Conservation (phyloP, 2,329 filamentous ascomycete species). For the Neofusicoccum ribis region DNA sequence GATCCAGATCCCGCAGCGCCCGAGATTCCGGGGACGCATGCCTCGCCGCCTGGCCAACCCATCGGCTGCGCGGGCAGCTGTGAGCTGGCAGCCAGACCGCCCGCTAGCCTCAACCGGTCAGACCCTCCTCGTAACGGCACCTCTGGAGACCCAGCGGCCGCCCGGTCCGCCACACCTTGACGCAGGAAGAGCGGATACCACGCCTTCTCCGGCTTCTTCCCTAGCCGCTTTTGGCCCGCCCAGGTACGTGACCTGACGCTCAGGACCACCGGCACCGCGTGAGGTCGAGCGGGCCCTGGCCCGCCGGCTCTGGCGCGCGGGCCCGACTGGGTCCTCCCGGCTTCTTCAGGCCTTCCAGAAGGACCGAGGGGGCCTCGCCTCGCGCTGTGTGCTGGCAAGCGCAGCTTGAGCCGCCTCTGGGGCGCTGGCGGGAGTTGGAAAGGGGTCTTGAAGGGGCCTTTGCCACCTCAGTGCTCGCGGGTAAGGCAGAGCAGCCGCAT, state of each 20-base stretch:
- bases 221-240: slow-evolving; percentile 1
- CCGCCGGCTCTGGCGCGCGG: not conserved
- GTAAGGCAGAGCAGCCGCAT: slow-evolving; percentile 18
- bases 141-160: not conserved
- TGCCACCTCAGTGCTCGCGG: slow-evolving; percentile 19
- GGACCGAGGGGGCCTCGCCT: slow-evolving; percentile 19
- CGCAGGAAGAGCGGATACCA: slow-evolving; percentile 11
- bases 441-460: slow-evolving; percentile 19
- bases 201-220: not conserved
- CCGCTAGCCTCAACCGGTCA: slow-evolving; percentile 16
- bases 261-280: slow-evolving; percentile 5
- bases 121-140: slow-evolving; percentile 1
- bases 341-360: slow-evolving; percentile 18
- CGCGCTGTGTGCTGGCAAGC: slow-evolving; percentile 19
- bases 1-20: slow-evolving; percentile 4
- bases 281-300: not conserved
- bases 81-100: slow-evolving; percentile 15
- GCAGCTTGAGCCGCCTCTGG: slow-evolving; percentile 10
- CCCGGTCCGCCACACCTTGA: slow-evolving; percentile 12
- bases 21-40: slow-evolving; percentile 13
- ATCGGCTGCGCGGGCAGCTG: slow-evolving; percentile 8
- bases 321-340: slow-evolving; percentile 17
- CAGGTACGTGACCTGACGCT: slow-evolving; percentile 5
- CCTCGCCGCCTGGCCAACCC: slow-evolving; percentile 9
- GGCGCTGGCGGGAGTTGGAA: slow-evolving; percentile 9